These are phyloP conservation scores for Adansonia grandidieri DNA, from an alignment of 441 rosid species.

Conservation along the genomic window DNA sequence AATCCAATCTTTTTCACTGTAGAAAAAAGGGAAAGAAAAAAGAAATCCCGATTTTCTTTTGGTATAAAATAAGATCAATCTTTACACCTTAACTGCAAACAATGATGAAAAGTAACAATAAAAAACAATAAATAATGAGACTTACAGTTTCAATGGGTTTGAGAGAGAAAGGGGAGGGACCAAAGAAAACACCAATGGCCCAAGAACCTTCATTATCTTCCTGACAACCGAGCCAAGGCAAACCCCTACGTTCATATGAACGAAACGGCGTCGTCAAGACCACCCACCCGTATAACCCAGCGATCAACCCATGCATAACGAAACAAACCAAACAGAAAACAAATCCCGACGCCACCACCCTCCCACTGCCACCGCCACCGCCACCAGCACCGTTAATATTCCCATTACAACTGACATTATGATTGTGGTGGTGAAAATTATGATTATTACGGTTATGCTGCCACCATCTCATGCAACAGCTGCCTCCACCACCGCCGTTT, in stretches of 20 bases:
- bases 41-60: not conserved
- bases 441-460: slow-evolving; percentile 15
- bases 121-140: not conserved
- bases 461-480: slow-evolving; percentile 21
- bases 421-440: slow-evolving; percentile 23
- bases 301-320: slow-evolving; percentile 63
- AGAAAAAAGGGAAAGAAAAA: not conserved
- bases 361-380: not conserved
- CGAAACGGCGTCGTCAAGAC: slow-evolving; percentile 29
- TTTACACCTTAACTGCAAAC: too few relatives aligned
- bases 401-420: not conserved
- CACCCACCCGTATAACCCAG: slow-evolving; percentile 62
- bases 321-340: slow-evolving; percentile 58
- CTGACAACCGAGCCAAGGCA: slow-evolving; percentile 66
- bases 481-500: slow-evolving; percentile 9
- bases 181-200: slow-evolving; percentile 91
- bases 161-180: slow-evolving; percentile 85
- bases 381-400: slow-evolving; percentile 23
- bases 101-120: not conserved
- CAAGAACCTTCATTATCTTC: slow-evolving; percentile 94
- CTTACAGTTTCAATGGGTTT: slow-evolving; percentile 88
- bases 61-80: too few relatives aligned
- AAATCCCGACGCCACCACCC: slow-evolving; percentile 47
- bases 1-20: not conserved
- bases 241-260: slow-evolving; percentile 37